Conservation (phyloP, 78 protist genomes). For the Dictyostelium capitatum region DNA sequence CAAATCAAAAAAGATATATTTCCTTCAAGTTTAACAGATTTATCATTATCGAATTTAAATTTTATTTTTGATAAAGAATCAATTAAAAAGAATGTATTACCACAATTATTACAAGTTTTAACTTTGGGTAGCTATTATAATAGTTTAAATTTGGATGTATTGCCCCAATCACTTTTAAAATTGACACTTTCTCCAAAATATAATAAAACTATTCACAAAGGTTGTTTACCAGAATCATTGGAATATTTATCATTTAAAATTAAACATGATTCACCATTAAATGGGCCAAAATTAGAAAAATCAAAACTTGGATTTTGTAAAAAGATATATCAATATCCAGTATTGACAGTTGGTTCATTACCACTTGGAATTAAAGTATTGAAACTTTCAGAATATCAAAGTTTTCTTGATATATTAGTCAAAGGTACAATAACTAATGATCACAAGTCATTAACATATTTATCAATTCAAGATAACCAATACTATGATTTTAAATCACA, state of each 20-base stretch:
- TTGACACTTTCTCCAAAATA: neutral
- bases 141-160: neutral
- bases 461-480: neutral
- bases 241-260: neutral
- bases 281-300: too few relatives aligned
- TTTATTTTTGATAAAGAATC: neutral
- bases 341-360: neutral
- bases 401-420: neutral
- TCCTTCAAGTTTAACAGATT: too few relatives aligned
- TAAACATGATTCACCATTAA: too few relatives aligned
- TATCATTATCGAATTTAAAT: too few relatives aligned
- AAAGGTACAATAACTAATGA: neutral
- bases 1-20: too few relatives aligned
- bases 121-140: neutral
- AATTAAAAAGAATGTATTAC: neutral
- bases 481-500: too few relatives aligned
- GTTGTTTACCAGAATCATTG: neutral
- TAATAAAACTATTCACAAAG: neutral
- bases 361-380: neutral
- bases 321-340: too few relatives aligned
- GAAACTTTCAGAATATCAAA: neutral
- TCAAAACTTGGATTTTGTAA: too few relatives aligned
- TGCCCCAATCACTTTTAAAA: neutral
- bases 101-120: neutral
- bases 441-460: neutral